Evolutionary conservation across 2,329 filamentous ascomycete genomes (phyloP), one percentile per base, ranked within the genome.

Genomic region (Graphilbum fragrans): DNA sequence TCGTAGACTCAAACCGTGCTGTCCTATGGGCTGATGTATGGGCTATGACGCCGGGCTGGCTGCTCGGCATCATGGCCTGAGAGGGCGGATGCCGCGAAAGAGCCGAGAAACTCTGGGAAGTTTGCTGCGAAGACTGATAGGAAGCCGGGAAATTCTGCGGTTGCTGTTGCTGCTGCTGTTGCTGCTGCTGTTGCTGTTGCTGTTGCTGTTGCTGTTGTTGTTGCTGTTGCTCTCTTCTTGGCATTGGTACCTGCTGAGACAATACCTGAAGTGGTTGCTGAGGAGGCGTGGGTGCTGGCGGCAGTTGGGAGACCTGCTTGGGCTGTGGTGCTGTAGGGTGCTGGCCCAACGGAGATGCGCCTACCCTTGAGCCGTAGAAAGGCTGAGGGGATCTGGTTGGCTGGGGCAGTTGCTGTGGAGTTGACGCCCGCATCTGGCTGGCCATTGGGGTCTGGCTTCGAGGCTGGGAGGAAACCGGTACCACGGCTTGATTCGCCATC

Each of bases 91-190:
- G 55, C 2, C 44, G 44, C 20, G 44, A 40, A 32, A 45, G 42
- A 3, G 43, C 20, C 8, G 50, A 31, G 41, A 56, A 57, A 33
- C 49, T 47, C 29, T 55, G 55, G 4, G 43, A 34, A 19, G 44
- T 45, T n/a, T 43, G 37, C 23, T 44, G 42, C 2, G 43, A 33
- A 2, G 39, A 25, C 8, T 47, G 47, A 11, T 46, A 45, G 11
- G 39, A 41, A 3, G 38, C 10, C 2, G 39, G 14, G 17, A 45
- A 45, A n/a, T 41, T 32, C 16, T 44, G 41, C 18, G 49, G 46
- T 5, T 45, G 47, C 5, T 41, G 44, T 11, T 33, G 40, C 29
- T 46, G 46, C 10, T 41, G 39, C 14, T 38, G 44, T 14, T 47
- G 52, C 40, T 43, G 43, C 6, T 41, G 41, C 4, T 41, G 42